Conservation (phyloP, 2,329 filamentous ascomycete genomes). For the Cladophialophora yegresii region DNA sequence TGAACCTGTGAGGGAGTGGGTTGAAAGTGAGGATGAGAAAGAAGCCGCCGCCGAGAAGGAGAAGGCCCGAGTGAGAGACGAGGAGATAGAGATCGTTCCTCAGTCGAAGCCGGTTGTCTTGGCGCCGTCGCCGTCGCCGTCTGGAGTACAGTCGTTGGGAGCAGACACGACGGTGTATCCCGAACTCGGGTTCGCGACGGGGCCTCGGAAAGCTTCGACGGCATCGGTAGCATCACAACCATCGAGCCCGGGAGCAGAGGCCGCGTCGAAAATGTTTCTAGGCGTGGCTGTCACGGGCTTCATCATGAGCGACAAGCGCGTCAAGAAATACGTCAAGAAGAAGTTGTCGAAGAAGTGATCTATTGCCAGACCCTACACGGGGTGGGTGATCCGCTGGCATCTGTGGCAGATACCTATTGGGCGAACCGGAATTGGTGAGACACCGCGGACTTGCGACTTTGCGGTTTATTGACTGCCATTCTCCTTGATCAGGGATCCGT, state of each 20-base stretch:
- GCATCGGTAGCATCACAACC: not conserved
- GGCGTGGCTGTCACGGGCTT: conserved; percentile 30
- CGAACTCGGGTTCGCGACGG: conserved; percentile 28
- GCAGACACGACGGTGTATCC: conserved; percentile 11
- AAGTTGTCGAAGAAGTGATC: conserved; percentile 21
- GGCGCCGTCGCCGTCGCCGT: too few relatives aligned
- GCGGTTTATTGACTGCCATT: not conserved
- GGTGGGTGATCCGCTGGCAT: not conserved
- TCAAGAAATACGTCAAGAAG: conserved; percentile 28
- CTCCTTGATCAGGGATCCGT: not conserved
- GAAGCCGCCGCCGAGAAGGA: not conserved
- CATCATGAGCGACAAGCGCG: conserved; percentile 29
- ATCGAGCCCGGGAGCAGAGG: conserved; percentile 9
- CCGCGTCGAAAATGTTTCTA: conserved; percentile 28
- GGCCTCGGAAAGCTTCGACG: not conserved
- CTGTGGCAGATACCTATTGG: not conserved
- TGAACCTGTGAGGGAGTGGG: conserved; percentile 29
- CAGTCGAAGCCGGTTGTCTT: not conserved
- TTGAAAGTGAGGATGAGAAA: conserved; percentile 21
- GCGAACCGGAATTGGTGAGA: not conserved
- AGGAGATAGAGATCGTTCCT: not conserved
- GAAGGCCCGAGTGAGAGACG: conserved; percentile 1
- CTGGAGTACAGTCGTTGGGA: too few relatives aligned
- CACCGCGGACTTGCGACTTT: not conserved
- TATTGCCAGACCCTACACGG: not conserved